Conservation (phyloP, 1,139 yeast genomes). For the Candida sojae region DNA sequence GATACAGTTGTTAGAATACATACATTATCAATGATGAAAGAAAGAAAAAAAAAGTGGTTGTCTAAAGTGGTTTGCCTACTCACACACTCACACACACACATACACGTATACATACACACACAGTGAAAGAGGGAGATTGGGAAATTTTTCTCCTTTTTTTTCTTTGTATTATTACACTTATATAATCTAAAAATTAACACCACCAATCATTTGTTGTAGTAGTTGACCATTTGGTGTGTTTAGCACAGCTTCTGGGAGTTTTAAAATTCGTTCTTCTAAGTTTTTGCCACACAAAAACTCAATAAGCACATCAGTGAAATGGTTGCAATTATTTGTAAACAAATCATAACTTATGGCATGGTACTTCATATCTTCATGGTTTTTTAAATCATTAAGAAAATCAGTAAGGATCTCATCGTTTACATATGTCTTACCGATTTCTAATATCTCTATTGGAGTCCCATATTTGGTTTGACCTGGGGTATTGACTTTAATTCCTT, state of each 20-base stretch:
- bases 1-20: not conserved
- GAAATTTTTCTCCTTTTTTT: too few species aligned
- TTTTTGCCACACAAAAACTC: conserved; percentile 60
- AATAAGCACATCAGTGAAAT: conserved; percentile 58
- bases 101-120: not conserved
- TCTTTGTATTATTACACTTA: not conserved
- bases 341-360: conserved; percentile 55
- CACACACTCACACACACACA: not conserved
- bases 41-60: not conserved
- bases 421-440: conserved; percentile 55
- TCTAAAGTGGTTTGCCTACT: not conserved
- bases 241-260: conserved; percentile 58
- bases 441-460: conserved; percentile 51
- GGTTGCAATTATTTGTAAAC: conserved; percentile 70
- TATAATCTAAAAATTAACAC: not conserved
- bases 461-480: conserved; percentile 68
- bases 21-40: conserved; percentile 6
- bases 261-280: conserved; percentile 50
- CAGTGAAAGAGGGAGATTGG: not conserved
- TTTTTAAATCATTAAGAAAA: conserved; percentile 49
- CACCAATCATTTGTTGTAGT: conserved; percentile 32
- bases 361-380: conserved; percentile 42
- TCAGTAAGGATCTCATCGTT: conserved; percentile 55
- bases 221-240: conserved; percentile 59
- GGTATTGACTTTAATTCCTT: conserved; percentile 50